Evolutionary conservation across 495 filamentous ascomycete species (phyloP).

Genomic region (Xanthoparmelia taractica): DNA sequence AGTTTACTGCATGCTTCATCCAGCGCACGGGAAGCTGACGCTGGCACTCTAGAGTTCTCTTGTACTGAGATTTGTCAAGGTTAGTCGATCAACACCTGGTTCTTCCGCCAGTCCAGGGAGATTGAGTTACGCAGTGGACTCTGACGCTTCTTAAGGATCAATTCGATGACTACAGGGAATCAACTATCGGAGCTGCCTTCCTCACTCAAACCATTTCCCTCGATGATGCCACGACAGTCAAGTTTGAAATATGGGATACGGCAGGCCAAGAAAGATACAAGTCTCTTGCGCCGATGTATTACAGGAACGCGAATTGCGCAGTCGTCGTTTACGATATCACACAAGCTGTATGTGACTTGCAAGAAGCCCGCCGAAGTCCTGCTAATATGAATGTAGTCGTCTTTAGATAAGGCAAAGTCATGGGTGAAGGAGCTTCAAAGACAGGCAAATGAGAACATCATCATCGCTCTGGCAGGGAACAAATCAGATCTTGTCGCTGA

Average conservation of each 20-base stretch:
- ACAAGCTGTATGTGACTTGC: slow-evolving; percentile 66
- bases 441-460: slow-evolving; percentile 98
- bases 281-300: slow-evolving; percentile 98
- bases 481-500: slow-evolving; percentile 90
- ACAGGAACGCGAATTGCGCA: slow-evolving; percentile 96
- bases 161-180: slow-evolving; percentile 99
- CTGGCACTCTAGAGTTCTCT: slow-evolving; percentile 69
- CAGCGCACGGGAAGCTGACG: slow-evolving; percentile 31
- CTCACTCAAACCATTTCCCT: slow-evolving; percentile 96
- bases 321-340: slow-evolving; percentile 99
- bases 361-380: neutral
- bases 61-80: slow-evolving; percentile 96
- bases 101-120: slow-evolving; percentile 2
- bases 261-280: slow-evolving; percentile 98
- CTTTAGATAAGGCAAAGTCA: slow-evolving; percentile 94
- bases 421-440: slow-evolving; percentile 99
- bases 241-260: slow-evolving; percentile 99
- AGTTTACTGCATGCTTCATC: slow-evolving; percentile 19
- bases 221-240: slow-evolving; percentile 95
- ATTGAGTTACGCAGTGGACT: neutral
- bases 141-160: slow-evolving; percentile 60
- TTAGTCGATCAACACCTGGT: slow-evolving; percentile 33
- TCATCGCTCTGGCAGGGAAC: slow-evolving; percentile 96
- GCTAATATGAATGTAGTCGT: slow-evolving; percentile 52
- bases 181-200: slow-evolving; percentile 97